Evolutionary conservation across 257 asterid species (phyloP).

Genomic region (Sherardia arvensis): DNA sequence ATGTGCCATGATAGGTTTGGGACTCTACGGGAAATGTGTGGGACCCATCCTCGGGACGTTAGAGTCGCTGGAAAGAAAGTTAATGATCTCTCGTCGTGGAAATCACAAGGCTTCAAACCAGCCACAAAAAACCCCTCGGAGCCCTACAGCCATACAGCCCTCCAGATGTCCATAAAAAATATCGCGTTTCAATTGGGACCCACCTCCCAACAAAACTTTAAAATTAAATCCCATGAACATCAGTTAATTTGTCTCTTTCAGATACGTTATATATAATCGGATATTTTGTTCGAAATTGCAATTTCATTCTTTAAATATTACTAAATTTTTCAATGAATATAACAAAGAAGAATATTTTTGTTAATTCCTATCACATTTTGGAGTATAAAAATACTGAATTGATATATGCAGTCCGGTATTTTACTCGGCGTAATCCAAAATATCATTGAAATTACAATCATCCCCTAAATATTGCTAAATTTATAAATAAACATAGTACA

Average conservation of each 20-base stretch:
- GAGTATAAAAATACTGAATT: too few relatives aligned
- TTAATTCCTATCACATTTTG: too few relatives aligned
- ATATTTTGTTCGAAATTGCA: too few relatives aligned
- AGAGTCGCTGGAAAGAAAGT: neutral
- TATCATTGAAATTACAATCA: too few relatives aligned
- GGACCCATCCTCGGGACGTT: neutral
- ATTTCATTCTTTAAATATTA: too few relatives aligned
- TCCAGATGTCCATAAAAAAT: neutral
- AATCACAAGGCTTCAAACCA: too few relatives aligned
- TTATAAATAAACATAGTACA: too few relatives aligned
- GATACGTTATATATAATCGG: neutral
- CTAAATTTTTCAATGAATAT: too few relatives aligned
- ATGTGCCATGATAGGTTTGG: neutral
- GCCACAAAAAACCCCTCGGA: neutral
- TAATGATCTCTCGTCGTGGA: neutral
- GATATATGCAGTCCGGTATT: too few relatives aligned
- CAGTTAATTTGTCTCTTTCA: neutral
- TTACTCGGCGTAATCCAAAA: too few relatives aligned
- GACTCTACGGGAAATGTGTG: neutral
- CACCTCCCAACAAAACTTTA: neutral
- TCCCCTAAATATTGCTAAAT: too few relatives aligned
- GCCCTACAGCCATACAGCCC: neutral
- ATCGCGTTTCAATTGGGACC: neutral
- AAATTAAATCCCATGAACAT: neutral
- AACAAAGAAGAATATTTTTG: too few relatives aligned